Evolutionary conservation across 495 filamentous ascomycete species (phyloP).

Genomic region (Chaetomium tenue): DNA sequence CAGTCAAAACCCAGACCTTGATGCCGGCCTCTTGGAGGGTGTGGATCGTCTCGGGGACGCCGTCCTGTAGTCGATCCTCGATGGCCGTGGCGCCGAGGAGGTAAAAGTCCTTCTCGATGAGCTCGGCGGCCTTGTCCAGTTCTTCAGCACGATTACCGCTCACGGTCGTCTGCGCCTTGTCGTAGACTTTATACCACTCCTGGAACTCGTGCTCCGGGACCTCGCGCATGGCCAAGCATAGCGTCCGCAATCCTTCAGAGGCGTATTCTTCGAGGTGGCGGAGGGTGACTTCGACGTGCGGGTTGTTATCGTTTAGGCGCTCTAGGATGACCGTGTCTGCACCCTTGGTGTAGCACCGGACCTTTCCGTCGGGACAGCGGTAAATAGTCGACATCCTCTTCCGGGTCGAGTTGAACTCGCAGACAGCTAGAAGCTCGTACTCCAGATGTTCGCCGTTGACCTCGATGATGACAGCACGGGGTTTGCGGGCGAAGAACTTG

Average conservation of each 20-base stretch:
- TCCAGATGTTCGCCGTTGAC: constrained; percentile 68
- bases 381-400: constrained; percentile 98
- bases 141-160: constrained; percentile 90
- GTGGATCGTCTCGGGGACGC: constrained; percentile 97
- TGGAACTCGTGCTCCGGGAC: constrained; percentile 86
- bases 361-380: constrained; percentile 92
- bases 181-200: constrained; percentile 83
- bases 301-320: constrained; percentile 73
- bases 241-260: constrained; percentile 88
- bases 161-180: constrained; percentile 87
- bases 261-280: constrained; percentile 98
- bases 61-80: constrained; percentile 95
- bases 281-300: constrained; percentile 80
- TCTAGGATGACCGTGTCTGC: constrained; percentile 97
- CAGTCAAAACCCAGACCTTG: constrained; percentile 98
- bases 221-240: constrained; percentile 95
- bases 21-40: constrained; percentile 96
- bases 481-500: constrained; percentile 84
- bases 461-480: constrained; percentile 76
- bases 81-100: constrained; percentile 96
- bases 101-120: constrained; percentile 89
- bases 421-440: constrained; percentile 91
- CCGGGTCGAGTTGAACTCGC: constrained; percentile 97
- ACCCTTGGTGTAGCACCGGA: constrained; percentile 91
- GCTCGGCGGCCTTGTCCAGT: constrained; percentile 92